A percentile compares a stretch with the other conserved stretches of the same genome.
Evolutionary conservation across 2,329 filamentous ascomycete species (phyloP).

Genomic region (Neodidymelliopsis sp.): DNA sequence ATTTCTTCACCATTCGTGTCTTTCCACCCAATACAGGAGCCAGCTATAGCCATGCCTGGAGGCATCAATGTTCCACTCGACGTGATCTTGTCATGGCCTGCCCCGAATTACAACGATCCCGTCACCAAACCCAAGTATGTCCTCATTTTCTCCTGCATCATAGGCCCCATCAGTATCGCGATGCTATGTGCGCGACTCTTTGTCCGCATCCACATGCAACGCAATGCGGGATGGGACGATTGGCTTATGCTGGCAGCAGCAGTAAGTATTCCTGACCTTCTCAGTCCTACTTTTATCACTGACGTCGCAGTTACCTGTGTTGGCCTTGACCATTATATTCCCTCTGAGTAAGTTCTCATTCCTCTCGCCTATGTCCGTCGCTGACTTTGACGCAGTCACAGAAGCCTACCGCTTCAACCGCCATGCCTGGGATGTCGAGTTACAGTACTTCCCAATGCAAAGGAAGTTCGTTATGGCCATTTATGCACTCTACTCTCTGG

Average conservation of each 20-base stretch:
- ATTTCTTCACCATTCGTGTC: background rate
- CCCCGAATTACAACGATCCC: background rate
- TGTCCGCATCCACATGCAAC: constrained; percentile 30
- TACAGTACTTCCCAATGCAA: constrained; percentile 17
- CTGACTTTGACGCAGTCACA: constrained; percentile 20
- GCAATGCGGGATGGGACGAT: constrained; percentile 32
- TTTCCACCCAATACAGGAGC: background rate
- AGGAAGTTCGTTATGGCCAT: constrained; percentile 31
- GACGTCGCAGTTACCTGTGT: constrained; percentile 16
- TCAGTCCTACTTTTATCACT: background rate
- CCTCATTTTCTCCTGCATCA: constrained; percentile 20
- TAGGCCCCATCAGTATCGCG: constrained; percentile 26
- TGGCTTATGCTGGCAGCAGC: constrained; percentile 33
- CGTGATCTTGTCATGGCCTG: constrained; percentile 2
- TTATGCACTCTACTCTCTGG: constrained; percentile 26
- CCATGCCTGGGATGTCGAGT: constrained; percentile 33
- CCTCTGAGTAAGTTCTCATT: constrained; percentile 20
- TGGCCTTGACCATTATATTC: constrained; percentile 30
- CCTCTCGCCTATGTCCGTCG: background rate
- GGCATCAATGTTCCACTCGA: background rate
- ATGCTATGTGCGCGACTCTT: constrained; percentile 30
- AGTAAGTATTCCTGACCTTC: constrained; percentile 8
- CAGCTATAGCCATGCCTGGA: background rate
- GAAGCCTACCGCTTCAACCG: constrained; percentile 25
- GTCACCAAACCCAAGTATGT: background rate